A percentile compares a stretch with the other conserved stretches of the same genome.
Conservation (phyloP, 1,284 basidiomycete species). For the Ceratobasidium sp. region DNA sequence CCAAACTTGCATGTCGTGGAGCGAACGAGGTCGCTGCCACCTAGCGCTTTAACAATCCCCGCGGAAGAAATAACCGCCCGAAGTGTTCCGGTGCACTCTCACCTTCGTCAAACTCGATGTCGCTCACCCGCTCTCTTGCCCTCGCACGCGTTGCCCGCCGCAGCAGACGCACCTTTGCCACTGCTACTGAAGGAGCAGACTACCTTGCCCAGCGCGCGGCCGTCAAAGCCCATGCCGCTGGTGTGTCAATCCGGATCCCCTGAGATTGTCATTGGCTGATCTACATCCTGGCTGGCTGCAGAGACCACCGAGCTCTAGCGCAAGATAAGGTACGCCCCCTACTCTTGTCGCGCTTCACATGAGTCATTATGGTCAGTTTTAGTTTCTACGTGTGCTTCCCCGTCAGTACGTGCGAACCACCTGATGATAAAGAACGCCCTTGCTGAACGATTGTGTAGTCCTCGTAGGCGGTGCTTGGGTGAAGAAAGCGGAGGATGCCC, state of each 20-base stretch:
- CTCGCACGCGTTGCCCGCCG: conserved; percentile 39
- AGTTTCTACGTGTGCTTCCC: conserved; percentile 84
- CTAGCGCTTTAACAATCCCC: conserved; percentile 1
- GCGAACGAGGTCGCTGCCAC: conserved; percentile 19
- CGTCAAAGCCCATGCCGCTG: conserved; percentile 75
- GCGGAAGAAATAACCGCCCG: conserved; percentile 15
- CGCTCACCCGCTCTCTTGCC: conserved; percentile 40
- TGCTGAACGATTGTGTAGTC: conserved; percentile 60
- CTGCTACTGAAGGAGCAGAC: conserved; percentile 43
- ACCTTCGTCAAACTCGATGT: conserved; percentile 13
- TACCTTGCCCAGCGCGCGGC: conserved; percentile 65
- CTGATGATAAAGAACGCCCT: conserved; percentile 55
- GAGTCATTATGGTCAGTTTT: conserved; percentile 11
- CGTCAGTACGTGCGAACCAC: conserved; percentile 58
- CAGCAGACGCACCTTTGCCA: conserved; percentile 40
- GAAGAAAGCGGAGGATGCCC: conserved; percentile 80
- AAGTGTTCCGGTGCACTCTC: conserved; percentile 32
- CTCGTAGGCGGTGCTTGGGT: conserved; percentile 76
- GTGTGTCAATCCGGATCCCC: conserved; percentile 59
- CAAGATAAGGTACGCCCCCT: conserved; percentile 75
- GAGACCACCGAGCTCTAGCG: conserved; percentile 85
- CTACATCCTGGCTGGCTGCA: conserved; percentile 55
- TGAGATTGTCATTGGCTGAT: conserved; percentile 32
- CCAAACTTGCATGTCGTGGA: conserved; percentile 42
- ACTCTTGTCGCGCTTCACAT: not conserved